These are phyloP conservation scores for Passiflora organensis DNA, from an alignment of 345 rosid genomes.

Conservation along the genomic window DNA sequence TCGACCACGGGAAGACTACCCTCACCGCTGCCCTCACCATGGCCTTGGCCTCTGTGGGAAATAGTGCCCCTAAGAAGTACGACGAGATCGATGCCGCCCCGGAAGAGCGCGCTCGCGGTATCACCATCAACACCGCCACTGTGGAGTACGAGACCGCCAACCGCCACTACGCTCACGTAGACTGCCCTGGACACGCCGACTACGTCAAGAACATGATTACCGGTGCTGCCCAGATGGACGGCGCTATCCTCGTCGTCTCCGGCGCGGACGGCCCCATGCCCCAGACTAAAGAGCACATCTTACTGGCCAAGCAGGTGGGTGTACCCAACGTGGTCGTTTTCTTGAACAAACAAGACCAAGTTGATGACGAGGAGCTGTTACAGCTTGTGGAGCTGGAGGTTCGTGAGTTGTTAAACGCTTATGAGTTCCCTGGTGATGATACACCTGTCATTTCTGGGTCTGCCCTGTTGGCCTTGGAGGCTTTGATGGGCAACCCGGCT, in stretches of 20 bases:
- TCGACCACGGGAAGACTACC: conserved; percentile 95
- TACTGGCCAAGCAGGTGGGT: conserved; percentile 84
- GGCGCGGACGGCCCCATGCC: conserved; percentile 95
- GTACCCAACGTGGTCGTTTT: conserved; percentile 91
- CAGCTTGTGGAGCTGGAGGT: conserved; percentile 95
- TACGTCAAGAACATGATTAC: conserved; percentile 92
- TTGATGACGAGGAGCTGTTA: conserved; percentile 80
- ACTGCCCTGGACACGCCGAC: conserved; percentile 90
- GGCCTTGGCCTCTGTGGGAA: conserved; percentile 75
- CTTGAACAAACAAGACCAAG: conserved; percentile 86
- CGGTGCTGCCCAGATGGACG: conserved; percentile 91
- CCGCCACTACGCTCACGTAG: conserved; percentile 92
- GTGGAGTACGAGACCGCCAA: conserved; percentile 87
- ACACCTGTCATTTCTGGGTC: conserved; percentile 82
- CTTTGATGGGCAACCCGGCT: conserved; percentile 58
- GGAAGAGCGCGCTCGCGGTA: conserved; percentile 86
- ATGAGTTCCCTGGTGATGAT: conserved; percentile 84
- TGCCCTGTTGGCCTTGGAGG: conserved; percentile 76
- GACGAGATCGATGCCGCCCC: conserved; percentile 97
- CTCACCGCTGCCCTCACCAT: conserved; percentile 85
- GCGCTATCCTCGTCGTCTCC: conserved; percentile 78
- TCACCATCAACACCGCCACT: conserved; percentile 88
- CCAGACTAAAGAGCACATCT: conserved; percentile 83
- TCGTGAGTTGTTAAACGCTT: conserved; percentile 76
- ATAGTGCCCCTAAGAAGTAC: conserved; percentile 68